Evolutionary conservation across 441 rosid genomes (phyloP), one percentile per base, ranked within the genome.

Genomic region (Mallotus japonicus): DNA sequence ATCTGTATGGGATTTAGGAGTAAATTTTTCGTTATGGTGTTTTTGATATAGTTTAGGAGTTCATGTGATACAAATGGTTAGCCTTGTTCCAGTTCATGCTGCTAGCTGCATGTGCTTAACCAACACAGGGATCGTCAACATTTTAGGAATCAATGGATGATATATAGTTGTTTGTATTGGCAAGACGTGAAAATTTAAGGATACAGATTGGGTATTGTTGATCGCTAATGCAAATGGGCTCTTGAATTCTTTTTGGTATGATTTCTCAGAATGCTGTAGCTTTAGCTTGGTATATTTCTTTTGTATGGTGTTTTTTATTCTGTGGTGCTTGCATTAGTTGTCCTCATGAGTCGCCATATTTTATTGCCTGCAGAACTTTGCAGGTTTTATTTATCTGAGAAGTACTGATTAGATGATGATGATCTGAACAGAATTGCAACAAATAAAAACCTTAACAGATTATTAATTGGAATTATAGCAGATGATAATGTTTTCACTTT

Each of bases 21-120:
- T 60, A 67, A 5, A 16, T 60, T 14, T 60, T 37, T 6, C 6
- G 13, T 50, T 19, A 34, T 67, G 49, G 55, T 70, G 34, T 58
- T 46, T 16, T 20, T 60, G 14, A 37, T 22, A 32, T 50, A 22
- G 32, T 53, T 53, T 71, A 70, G 79, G 73, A 51, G 70, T 75
- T 65, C 8, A 67, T 66, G 62, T 67, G 54, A 70, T 65, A 69
- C 54, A 75, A 46, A 67, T 37, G 65, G 73, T 40, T 20, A 59
- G 77, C 46, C 24, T 54, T 67, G 76, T 66, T 73, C 47, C 70
- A 34, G 74, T 74, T 68, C 22, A 53, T 70, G 47, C 65, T 20
- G 66, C 49, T 69, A 53, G 56, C 11, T 46, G 59, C 79, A 19
- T 57, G 53, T 67, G 71, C 62, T 79, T 34, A 53, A 42, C 58